Conservation (phyloP, 768 basidiomycete species). For the Serendipita sp. region DNA sequence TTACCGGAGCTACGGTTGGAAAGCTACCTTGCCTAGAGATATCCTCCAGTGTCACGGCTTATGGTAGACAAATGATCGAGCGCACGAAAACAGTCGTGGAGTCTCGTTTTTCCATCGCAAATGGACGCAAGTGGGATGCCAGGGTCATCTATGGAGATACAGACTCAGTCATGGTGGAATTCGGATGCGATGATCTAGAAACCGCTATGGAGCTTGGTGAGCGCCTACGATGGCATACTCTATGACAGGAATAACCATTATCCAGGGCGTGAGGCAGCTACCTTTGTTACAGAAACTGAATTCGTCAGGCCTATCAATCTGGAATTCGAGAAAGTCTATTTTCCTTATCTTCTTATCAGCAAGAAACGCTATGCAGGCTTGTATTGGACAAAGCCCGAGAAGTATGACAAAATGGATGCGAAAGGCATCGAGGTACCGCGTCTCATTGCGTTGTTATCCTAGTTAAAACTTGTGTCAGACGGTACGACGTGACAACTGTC, state of each 20-base stretch:
- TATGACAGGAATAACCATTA: slow-evolving; percentile 2
- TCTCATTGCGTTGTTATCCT: slow-evolving; percentile 1
- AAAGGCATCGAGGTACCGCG: slow-evolving; percentile 88
- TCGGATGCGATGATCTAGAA: slow-evolving; percentile 76
- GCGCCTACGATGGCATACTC: slow-evolving; percentile 14
- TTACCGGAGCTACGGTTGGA: slow-evolving; percentile 94
- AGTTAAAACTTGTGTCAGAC: slow-evolving; percentile 37
- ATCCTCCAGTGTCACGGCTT: slow-evolving; percentile 88
- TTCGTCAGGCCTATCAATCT: slow-evolving; percentile 95
- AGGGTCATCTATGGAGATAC: slow-evolving; percentile 98
- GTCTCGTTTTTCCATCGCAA: slow-evolving; percentile 65
- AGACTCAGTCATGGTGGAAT: slow-evolving; percentile 97
- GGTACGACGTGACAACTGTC: slow-evolving; percentile 94
- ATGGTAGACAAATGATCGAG: slow-evolving; percentile 99
- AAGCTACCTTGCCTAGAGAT: slow-evolving; percentile 93
- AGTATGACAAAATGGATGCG: slow-evolving; percentile 98
- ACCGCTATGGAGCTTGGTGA: slow-evolving; percentile 82
- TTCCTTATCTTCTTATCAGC: slow-evolving; percentile 92
- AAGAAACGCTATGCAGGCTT: slow-evolving; percentile 98
- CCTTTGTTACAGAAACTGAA: slow-evolving; percentile 67
- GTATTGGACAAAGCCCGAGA: slow-evolving; percentile 92
- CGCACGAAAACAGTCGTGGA: slow-evolving; percentile 90
- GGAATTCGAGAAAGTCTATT: slow-evolving; percentile 99
- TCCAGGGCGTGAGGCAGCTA: slow-evolving; percentile 80
- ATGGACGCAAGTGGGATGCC: slow-evolving; percentile 76